Percentiles rank a stretch among this genome's conserved stretches.
These are phyloP conservation scores for Suillus spraguei DNA, from an alignment of 768 basidiomycete species.

Conservation along the genomic window DNA sequence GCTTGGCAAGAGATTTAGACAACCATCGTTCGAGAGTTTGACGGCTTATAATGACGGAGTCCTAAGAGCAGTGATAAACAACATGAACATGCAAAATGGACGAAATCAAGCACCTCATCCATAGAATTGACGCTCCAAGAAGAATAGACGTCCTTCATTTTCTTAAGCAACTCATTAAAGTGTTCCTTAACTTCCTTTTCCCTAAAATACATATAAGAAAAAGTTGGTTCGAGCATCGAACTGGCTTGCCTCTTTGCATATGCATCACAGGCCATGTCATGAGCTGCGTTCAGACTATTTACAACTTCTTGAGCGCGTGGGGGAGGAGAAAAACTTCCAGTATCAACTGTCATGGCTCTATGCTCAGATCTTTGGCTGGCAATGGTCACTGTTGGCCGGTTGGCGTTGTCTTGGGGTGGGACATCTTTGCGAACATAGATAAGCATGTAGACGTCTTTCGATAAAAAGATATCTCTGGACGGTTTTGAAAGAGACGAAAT, in stretches of 20 bases:
- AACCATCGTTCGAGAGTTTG: conserved; percentile 66
- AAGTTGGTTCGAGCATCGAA: conserved; percentile 11
- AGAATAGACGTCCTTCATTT: conserved; percentile 61
- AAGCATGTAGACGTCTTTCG: conserved; percentile 94
- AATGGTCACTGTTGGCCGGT: conserved; percentile 22
- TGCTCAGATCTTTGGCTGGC: conserved; percentile 15
- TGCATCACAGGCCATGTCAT: conserved; percentile 53
- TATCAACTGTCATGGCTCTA: neutral
- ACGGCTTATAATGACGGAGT: conserved; percentile 61
- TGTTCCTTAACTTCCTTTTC: conserved; percentile 40
- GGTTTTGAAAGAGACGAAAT: conserved; percentile 19
- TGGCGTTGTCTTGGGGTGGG: conserved; percentile 12
- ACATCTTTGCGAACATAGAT: conserved; percentile 68
- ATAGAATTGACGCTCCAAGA: conserved; percentile 57
- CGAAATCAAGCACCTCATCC: conserved; percentile 45
- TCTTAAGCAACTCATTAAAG: conserved; percentile 54
- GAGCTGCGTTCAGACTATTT: conserved; percentile 51
- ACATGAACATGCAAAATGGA: neutral
- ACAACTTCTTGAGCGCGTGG: conserved; percentile 56
- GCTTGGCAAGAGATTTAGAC: conserved; percentile 35
- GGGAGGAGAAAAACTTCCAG: conserved; percentile 48
- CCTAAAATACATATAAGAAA: conserved; percentile 34
- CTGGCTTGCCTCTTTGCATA: conserved; percentile 49
- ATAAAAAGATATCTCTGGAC: conserved; percentile 54
- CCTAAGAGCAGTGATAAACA: conserved; percentile 37